phyloP scores from a whole-genome alignment of 2,329 filamentous ascomycete genomes.

The Passalora sequoiae region DNA sequence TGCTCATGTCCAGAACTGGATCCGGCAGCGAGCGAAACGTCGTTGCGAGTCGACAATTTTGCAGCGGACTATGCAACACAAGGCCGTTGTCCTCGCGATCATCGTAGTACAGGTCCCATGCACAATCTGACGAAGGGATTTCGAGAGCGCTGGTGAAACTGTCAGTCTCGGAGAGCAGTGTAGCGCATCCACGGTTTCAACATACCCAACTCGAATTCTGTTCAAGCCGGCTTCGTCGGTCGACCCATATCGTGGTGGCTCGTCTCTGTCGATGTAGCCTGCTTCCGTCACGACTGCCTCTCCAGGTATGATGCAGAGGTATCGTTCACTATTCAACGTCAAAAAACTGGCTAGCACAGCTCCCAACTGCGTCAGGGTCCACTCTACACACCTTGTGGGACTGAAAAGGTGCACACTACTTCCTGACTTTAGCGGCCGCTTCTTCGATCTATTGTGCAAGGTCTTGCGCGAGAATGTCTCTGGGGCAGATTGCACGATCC shows the following conservation, averaged over 20 bases:
- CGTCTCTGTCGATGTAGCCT: not conserved
- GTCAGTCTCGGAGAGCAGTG: too few species aligned
- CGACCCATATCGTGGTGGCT: not conserved
- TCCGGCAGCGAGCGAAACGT: conserved; percentile 3
- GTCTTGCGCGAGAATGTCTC: not conserved
- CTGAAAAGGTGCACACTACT: not conserved
- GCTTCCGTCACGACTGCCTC: conserved; percentile 1
- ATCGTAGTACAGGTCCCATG: not conserved
- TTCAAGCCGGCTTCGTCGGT: not conserved
- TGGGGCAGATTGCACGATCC: not conserved
- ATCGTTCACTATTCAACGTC: not conserved
- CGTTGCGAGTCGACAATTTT: conserved; percentile 3
- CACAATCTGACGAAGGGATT: not conserved
- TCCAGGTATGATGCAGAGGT: not conserved
- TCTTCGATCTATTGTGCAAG: not conserved
- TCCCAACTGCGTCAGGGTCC: too few species aligned
- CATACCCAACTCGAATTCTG: not conserved
- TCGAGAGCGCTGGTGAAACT: not conserved
- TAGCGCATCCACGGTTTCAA: too few species aligned
- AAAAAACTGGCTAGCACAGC: too few species aligned
- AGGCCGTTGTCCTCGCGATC: not conserved
- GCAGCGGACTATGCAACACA: not conserved
- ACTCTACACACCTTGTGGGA: not conserved
- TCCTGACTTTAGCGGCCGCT: not conserved
- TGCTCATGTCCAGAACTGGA: not conserved